phyloP scores from a whole-genome alignment of 2,329 filamentous ascomycete species.

The Bipolaris cookei region DNA sequence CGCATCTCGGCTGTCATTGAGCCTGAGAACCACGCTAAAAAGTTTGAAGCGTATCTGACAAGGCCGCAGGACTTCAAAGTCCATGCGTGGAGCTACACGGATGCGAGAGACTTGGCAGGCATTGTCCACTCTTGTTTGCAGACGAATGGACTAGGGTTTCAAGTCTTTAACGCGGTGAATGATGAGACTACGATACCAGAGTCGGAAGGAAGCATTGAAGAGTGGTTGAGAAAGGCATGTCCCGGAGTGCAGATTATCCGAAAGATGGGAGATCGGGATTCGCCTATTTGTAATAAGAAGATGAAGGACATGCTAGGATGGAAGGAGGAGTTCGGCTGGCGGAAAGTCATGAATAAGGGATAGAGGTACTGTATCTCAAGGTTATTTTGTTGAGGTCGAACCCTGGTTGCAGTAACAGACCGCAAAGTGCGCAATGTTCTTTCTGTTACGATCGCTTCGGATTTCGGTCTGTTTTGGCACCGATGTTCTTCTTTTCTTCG shows the following conservation, averaged over 20 bases:
- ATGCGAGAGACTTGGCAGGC: slow-evolving; percentile 65
- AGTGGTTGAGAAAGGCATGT: slow-evolving; percentile 58
- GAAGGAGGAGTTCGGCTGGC: slow-evolving; percentile 63
- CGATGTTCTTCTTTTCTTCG: too few relatives aligned
- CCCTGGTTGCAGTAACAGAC: too few relatives aligned
- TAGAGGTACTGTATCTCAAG: neutral
- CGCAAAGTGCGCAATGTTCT: neutral
- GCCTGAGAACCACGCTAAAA: slow-evolving; percentile 60
- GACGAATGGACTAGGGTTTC: slow-evolving; percentile 63
- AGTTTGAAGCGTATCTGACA: slow-evolving; percentile 57
- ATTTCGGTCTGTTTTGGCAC: neutral
- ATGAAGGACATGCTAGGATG: slow-evolving; percentile 64
- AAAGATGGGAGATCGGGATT: slow-evolving; percentile 62
- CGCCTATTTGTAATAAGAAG: slow-evolving; percentile 65
- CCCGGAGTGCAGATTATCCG: slow-evolving; percentile 58
- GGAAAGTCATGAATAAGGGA: slow-evolving; percentile 15
- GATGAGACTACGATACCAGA: slow-evolving; percentile 59
- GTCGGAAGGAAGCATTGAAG: slow-evolving; percentile 50
- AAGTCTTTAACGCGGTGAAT: slow-evolving; percentile 69
- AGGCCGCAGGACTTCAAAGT: slow-evolving; percentile 58
- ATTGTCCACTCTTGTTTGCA: slow-evolving; percentile 63
- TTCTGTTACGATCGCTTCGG: neutral
- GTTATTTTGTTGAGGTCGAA: neutral
- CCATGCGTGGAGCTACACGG: slow-evolving; percentile 67
- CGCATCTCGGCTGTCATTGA: slow-evolving; percentile 66